Base-by-base conservation (phyloP, 1,139 yeast genomes). In the Pichia sp. region DNA sequence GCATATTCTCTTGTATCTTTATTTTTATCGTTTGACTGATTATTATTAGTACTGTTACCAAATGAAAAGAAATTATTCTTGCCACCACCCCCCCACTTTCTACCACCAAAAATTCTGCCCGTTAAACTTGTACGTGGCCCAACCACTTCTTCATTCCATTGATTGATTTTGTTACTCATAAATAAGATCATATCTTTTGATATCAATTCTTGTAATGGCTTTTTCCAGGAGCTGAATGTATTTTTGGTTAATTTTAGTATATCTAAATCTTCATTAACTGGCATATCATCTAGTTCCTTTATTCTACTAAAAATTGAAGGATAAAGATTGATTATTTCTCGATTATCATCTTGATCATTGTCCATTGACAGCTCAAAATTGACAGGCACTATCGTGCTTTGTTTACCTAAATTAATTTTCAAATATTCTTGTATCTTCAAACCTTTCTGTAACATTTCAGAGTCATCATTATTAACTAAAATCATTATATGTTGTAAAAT, bases 111-210 rank as follows among this genome's bases (percentile, higher is more conserved):
- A 56, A 88, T 74, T 54, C 95, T 70, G 14, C 90, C 86, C 0
- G 96, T 79, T 28, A 88, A 72, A 38, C 91, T 84, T 57, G 82
- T 77, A 57, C 88, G 76, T 22, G 93, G 84, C 44, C 82, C 80
- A 29, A 84, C 80, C 46, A 78, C 67, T 34, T 75, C 75, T 60
- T 90, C 91, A 63, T 84, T 87, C 96, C 96, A 85, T n/a, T 77
- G 62, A 51, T 84, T 73, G 45, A 88, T 75, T 65, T 88, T 79
- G 49, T 75, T 69, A 62, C 87, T 91, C 95, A 89, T 86, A 64
- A 82, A 89, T 1, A 96, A 93, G 2, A 87, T 73, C 50, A 89
- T 70, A 54, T 73, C 73, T 59, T 78, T 79, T 48, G 76, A 76
- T 11, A 84, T 75, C 49, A 82, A 71, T 41, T 84, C 88, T 53